phyloP scores from a whole-genome alignment of 345 rosid genomes.

The Limnanthes douglasii region DNA sequence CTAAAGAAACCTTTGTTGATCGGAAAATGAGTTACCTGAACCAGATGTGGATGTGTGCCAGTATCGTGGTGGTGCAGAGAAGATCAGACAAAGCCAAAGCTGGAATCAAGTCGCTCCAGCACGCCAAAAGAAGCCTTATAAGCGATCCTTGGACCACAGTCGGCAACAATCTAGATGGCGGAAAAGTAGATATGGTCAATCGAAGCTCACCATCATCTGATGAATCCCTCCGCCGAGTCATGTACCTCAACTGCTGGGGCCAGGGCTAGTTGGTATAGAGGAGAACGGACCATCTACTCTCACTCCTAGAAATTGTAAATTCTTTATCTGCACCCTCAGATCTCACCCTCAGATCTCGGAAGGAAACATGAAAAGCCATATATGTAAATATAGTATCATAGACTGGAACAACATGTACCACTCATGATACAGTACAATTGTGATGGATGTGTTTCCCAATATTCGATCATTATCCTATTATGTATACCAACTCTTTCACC shows the following conservation, averaged over 20 bases:
- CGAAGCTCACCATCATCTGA: constrained; percentile 32
- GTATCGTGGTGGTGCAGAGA: constrained; percentile 50
- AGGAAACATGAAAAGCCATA: too few species aligned
- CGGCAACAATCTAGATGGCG: constrained; percentile 5
- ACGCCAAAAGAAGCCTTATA: constrained; percentile 24
- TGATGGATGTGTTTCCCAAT: too few species aligned
- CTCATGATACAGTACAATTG: too few species aligned
- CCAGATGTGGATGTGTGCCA: constrained; percentile 65
- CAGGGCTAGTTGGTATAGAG: constrained; percentile 40
- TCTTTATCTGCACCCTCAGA: too few species aligned
- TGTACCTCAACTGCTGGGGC: constrained; percentile 92
- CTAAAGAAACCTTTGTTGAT: too few species aligned
- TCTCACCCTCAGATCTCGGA: too few species aligned
- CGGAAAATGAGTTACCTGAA: constrained; percentile 35
- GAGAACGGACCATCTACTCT: too few species aligned
- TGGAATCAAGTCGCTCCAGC: constrained; percentile 27
- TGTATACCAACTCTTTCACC: too few species aligned
- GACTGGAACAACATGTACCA: too few species aligned
- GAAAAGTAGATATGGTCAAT: constrained; percentile 9
- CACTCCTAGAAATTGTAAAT: too few species aligned
- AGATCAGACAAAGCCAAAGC: constrained; percentile 45
- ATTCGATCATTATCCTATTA: too few species aligned
- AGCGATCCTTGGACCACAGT: constrained; percentile 46
- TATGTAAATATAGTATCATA: too few species aligned
- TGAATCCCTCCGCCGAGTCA: constrained; percentile 61